Base-by-base conservation (phyloP, 2,329 filamentous ascomycete species). In the Aspergillus sp. region DNA sequence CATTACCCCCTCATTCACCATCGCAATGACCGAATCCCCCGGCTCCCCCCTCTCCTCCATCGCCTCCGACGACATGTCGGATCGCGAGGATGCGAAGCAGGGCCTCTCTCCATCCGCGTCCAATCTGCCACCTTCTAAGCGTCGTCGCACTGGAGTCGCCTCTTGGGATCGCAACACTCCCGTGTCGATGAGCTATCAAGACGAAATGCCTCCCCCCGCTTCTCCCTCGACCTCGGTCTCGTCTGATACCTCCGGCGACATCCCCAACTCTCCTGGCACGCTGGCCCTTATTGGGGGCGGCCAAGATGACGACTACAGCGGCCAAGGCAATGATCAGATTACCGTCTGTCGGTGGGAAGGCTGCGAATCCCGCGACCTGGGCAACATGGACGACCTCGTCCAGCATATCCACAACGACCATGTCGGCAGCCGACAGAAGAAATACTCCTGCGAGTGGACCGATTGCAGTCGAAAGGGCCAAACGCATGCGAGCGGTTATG, bases 391-490 rank as follows among this genome's bases (percentile, higher is more conserved):
- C 66, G 81, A 74, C 51, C 69, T 93, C 35, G 87, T 93, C 34
- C 80, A 87, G 56, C 87, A 93, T 60, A 87, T 93, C 47, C 91
- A 97, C 68, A 86, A 90, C 60, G 88, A 91, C 46, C 93, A 98
- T 68, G 95, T 97, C 59, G 89, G 93, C 61, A 88, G 84, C 48
- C 82, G 90, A 43, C 88, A 93, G 71, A 95, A 95, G 71, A 95
- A 93, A 67, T 97, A 97, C 65, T 90, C 88, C n/a, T 98, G 93
- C 69, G 91, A 97, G 69, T 98, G 93, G 93, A 82, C 80, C 47
- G 91, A 91, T 53, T 98, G 93, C 65, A 78, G 77, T 42, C 75
- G 90, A 49, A 97, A 95, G 71, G 89, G 90, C 47, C 82, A 93
- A 68, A 83, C 88, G 12, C 93, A 98, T 69, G 91, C 91, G 1